Evolutionary conservation across 306 rosid genomes (phyloP).

Genomic region (Benincasa hispida): DNA sequence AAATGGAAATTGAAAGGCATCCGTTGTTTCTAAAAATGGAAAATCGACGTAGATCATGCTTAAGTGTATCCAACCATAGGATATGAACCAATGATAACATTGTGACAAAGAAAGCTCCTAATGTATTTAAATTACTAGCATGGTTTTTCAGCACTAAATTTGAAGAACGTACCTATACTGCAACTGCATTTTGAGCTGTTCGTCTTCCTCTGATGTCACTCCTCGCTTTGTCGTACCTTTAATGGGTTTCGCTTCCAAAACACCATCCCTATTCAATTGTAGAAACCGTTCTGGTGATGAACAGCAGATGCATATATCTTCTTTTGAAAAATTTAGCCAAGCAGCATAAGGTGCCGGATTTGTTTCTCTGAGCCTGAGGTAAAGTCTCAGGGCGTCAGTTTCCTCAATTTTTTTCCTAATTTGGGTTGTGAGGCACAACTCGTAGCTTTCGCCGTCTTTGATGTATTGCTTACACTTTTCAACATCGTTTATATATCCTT

Average conservation of each 20-base stretch:
- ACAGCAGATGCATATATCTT: slow-evolving; percentile 62
- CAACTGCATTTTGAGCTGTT: slow-evolving; percentile 48
- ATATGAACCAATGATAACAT: background rate
- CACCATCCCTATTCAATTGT: slow-evolving; percentile 51
- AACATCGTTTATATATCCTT: slow-evolving; percentile 59
- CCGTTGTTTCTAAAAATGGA: background rate
- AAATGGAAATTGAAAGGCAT: background rate
- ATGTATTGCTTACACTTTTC: slow-evolving; percentile 68
- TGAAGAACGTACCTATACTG: slow-evolving; percentile 53
- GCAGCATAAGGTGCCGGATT: slow-evolving; percentile 99
- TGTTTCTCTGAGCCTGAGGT: slow-evolving; percentile 73
- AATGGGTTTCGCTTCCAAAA: slow-evolving; percentile 93
- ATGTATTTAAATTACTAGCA: background rate
- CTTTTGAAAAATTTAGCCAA: slow-evolving; percentile 82
- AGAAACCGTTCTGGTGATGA: slow-evolving; percentile 97
- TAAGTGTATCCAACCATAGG: background rate
- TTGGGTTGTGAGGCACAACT: slow-evolving; percentile 92
- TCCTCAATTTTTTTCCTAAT: slow-evolving; percentile 46
- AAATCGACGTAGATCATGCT: background rate
- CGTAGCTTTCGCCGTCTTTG: slow-evolving; percentile 92
- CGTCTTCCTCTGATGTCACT: slow-evolving; percentile 57
- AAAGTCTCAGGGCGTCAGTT: slow-evolving; percentile 51
- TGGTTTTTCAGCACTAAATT: background rate
- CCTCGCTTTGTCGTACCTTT: slow-evolving; percentile 95
- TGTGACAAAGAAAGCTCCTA: background rate